phyloP scores from a whole-genome alignment of 208 protist genomes.

The Leishmania lainsoni region DNA sequence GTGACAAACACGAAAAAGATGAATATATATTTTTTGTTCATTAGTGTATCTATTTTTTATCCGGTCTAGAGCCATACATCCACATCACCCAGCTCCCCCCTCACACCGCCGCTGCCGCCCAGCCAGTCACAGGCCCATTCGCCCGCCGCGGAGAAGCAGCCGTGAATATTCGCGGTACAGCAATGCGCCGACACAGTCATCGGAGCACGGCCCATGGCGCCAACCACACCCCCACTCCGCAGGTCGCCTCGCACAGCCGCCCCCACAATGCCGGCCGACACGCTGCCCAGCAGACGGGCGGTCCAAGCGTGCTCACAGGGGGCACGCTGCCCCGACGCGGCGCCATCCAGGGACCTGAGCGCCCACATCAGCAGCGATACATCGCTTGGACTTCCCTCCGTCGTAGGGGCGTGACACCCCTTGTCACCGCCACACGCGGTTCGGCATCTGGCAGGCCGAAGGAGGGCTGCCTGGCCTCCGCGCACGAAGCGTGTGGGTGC shows the following conservation, averaged over 20 bases:
- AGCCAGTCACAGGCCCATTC: neutral
- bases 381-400: neutral
- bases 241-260: too few relatives aligned
- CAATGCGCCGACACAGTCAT: neutral
- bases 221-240: neutral
- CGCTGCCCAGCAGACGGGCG: too few relatives aligned
- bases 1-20: neutral
- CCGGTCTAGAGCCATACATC: conserved; percentile 1
- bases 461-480: neutral
- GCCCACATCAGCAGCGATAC: neutral
- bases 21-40: neutral
- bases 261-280: too few relatives aligned
- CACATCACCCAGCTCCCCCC: neutral
- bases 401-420: neutral
- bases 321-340: neutral
- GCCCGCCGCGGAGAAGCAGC: neutral
- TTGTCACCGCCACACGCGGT: neutral
- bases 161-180: neutral
- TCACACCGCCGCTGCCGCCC: too few relatives aligned
- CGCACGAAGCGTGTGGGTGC: too few relatives aligned
- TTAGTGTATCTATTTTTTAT: too few relatives aligned
- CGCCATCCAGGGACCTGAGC: neutral
- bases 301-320: too few relatives aligned
- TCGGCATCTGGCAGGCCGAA: neutral
- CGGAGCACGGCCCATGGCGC: neutral